Evolutionary conservation across 2,329 filamentous ascomycete genomes (phyloP).

Genomic region (Cladophialophora yegresii): DNA sequence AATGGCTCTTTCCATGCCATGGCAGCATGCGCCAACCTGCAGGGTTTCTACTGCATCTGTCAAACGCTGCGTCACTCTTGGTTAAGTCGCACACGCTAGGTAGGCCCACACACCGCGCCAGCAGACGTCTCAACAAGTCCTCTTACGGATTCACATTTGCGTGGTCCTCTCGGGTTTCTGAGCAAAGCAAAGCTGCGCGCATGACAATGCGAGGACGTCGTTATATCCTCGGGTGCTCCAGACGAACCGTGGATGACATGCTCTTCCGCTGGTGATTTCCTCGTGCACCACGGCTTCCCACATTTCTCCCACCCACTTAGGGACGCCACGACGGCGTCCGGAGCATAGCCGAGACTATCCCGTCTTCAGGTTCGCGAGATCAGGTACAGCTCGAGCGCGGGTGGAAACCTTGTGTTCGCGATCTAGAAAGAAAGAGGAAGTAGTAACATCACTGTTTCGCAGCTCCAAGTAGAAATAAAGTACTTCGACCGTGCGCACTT

Average conservation of each 20-base stretch:
- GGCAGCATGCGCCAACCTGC: neutral
- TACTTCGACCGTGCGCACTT: neutral
- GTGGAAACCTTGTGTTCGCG: neutral
- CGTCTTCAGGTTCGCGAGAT: neutral
- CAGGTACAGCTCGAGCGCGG: neutral
- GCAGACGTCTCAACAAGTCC: neutral
- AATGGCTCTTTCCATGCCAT: neutral
- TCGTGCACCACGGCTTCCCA: neutral
- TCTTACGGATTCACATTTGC: neutral
- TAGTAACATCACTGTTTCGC: conserved; percentile 7
- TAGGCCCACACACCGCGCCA: too few species aligned
- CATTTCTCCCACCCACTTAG: neutral
- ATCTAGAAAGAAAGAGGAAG: conserved; percentile 6
- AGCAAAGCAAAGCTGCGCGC: neutral
- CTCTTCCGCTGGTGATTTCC: neutral
- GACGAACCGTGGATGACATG: neutral
- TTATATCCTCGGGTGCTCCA: neutral
- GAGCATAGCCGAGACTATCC: conserved; percentile 9
- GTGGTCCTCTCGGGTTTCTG: neutral
- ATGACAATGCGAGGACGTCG: neutral
- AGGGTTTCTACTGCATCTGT: neutral
- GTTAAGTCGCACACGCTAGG: neutral
- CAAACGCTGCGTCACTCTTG: neutral
- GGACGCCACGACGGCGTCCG: conserved; percentile 10
- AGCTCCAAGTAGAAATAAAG: neutral